Evolutionary conservation across 2,329 filamentous ascomycete genomes (phyloP).

Genomic region (Colletotrichum tabaci): DNA sequence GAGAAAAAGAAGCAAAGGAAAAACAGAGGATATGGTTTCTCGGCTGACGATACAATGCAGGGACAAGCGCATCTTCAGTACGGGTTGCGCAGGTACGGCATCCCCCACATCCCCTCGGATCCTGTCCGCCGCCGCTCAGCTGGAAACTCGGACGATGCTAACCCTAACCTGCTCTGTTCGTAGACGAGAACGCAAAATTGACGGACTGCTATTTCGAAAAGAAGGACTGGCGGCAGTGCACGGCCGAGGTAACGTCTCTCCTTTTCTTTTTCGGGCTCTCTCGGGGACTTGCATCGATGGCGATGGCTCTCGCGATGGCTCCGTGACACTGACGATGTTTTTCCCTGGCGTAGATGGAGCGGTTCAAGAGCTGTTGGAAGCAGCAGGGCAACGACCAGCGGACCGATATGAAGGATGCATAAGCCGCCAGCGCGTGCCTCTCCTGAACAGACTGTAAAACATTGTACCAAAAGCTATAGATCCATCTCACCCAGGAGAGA

Average conservation of each 20-base stretch:
- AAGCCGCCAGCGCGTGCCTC: conserved; percentile 2
- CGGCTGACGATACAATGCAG: conserved; percentile 61
- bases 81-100: conserved; percentile 85
- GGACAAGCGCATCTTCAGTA: conserved; percentile 98
- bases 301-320: too few species aligned
- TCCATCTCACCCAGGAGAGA: neutral
- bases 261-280: conserved; percentile 15
- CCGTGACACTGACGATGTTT: conserved; percentile 11
- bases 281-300: neutral
- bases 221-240: conserved; percentile 94
- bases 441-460: neutral
- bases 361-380: conserved; percentile 94
- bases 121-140: neutral
- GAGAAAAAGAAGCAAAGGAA: neutral
- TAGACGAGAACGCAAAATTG: conserved; percentile 90
- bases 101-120: neutral
- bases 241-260: conserved; percentile 79
- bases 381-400: conserved; percentile 87
- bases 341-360: conserved; percentile 78
- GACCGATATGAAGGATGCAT: conserved; percentile 81
- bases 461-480: conserved; percentile 16
- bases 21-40: neutral
- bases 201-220: conserved; percentile 97
- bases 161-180: conserved; percentile 14
- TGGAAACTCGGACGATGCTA: conserved; percentile 6